Evolutionary conservation across 805 yeast species (phyloP).

Genomic region (Jamesozyma piceae): DNA sequence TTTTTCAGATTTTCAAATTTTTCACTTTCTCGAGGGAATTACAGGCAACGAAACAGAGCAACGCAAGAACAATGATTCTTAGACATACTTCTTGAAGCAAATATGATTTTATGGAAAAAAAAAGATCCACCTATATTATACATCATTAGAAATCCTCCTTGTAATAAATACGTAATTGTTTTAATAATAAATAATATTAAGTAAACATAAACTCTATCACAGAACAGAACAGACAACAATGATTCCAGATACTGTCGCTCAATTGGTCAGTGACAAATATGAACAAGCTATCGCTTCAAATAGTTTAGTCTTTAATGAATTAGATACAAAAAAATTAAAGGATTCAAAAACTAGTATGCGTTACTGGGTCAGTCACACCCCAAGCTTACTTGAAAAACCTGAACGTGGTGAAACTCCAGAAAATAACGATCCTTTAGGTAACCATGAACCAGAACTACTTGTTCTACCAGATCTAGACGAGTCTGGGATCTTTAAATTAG

Average conservation of each 20-base stretch:
- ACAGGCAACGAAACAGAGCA: no score
- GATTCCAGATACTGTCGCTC: constrained; percentile 35
- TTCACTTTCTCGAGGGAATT: no score
- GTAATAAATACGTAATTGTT: no score
- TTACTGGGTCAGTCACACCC: constrained; percentile 27
- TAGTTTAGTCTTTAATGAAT: constrained; percentile 45
- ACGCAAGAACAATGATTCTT: no score
- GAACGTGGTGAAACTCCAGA: constrained; percentile 30
- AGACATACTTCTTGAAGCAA: no score
- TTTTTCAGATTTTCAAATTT: no score
- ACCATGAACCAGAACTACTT: constrained; percentile 71
- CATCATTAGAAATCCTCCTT: no score
- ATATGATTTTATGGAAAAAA: no score
- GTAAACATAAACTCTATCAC: no score
- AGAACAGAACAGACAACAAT: no score
- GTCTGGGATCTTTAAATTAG: constrained; percentile 42
- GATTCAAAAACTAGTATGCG: constrained; percentile 27
- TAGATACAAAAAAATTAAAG: constrained; percentile 28
- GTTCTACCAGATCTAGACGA: constrained; percentile 42
- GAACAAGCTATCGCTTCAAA: neutral
- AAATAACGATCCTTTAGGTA: constrained; percentile 61
- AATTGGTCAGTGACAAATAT: constrained; percentile 32
- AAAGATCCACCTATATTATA: no score
- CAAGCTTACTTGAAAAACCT: constrained; percentile 32
- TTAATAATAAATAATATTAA: no score